phyloP scores from a whole-genome alignment of 2,329 filamentous ascomycete genomes.

The Sporothrix protearum region DNA sequence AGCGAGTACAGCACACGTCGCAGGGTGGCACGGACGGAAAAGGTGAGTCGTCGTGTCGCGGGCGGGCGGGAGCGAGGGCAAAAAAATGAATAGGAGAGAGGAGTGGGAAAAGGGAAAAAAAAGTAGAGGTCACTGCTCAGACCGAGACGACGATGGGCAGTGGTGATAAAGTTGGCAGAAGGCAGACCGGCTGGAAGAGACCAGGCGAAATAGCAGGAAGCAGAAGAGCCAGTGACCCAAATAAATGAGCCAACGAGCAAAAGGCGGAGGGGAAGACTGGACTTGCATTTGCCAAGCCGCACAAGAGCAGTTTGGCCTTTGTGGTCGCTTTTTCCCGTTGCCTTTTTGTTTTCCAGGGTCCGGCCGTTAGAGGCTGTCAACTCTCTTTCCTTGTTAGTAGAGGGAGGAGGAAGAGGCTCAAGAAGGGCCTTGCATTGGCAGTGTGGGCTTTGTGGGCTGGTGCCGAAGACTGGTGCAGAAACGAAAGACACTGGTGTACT shows the following conservation, averaged over 20 bases:
- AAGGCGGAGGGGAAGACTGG: conserved; percentile 10
- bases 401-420: conserved; percentile 1
- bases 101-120: neutral
- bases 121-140: neutral
- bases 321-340: neutral
- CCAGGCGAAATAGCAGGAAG: neutral
- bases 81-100: neutral
- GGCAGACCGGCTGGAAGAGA: neutral
- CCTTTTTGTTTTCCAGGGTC: neutral
- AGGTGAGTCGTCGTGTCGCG: neutral
- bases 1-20: conserved; percentile 1
- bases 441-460: conserved; percentile 1
- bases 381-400: neutral
- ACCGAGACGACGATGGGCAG: conserved; percentile 8
- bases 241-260: neutral
- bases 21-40: neutral
- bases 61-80: neutral
- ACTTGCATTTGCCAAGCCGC: conserved; percentile 14
- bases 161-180: conserved; percentile 6
- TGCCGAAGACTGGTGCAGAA: neutral
- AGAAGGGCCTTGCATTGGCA: neutral
- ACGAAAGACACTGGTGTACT: neutral
- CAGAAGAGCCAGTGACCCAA: neutral
- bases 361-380: neutral
- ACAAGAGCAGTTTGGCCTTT: conserved; percentile 4